These are phyloP conservation scores for Cyclostephanos tholiformis DNA, from an alignment of 108 stramenopile genomes.

Conservation along the genomic window DNA sequence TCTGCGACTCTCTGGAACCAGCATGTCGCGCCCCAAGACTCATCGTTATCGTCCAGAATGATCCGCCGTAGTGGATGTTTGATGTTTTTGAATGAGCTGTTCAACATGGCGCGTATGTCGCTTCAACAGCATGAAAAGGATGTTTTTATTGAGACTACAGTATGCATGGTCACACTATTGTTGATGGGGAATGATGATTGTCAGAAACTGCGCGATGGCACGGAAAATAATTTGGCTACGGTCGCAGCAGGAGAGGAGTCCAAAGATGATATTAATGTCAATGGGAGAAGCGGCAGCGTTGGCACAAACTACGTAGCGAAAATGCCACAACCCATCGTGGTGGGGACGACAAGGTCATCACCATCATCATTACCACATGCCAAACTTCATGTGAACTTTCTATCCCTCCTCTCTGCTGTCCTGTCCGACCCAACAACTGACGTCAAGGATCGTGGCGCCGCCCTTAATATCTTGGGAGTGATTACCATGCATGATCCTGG, in stretches of 20 bases:
- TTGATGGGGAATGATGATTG: background rate
- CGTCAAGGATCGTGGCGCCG: constrained; percentile 72
- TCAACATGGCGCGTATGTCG: constrained; percentile 83
- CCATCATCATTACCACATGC: background rate
- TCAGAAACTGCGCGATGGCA: background rate
- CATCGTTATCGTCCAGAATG: constrained; percentile 65
- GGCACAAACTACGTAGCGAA: background rate
- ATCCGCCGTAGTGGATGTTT: constrained; percentile 73
- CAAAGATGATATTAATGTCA: background rate
- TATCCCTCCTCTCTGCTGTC: constrained; percentile 67
- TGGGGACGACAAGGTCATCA: background rate
- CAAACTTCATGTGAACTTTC: constrained; percentile 50
- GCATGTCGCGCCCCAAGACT: constrained; percentile 83
- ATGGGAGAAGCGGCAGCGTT: background rate
- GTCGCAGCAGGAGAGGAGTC: background rate
- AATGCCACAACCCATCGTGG: background rate
- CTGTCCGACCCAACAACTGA: constrained; percentile 78
- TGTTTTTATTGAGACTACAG: constrained; percentile 75
- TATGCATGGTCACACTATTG: constrained; percentile 58
- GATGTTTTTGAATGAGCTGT: constrained; percentile 79
- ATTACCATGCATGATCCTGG: constrained; percentile 81
- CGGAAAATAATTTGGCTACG: background rate
- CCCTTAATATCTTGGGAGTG: constrained; percentile 75
- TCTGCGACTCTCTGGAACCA: constrained; percentile 68
- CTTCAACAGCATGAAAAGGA: constrained; percentile 86